Base-by-base conservation (phyloP, 2,329 filamentous ascomycete genomes). In the Pseudocercospora pini-densiflorae region DNA sequence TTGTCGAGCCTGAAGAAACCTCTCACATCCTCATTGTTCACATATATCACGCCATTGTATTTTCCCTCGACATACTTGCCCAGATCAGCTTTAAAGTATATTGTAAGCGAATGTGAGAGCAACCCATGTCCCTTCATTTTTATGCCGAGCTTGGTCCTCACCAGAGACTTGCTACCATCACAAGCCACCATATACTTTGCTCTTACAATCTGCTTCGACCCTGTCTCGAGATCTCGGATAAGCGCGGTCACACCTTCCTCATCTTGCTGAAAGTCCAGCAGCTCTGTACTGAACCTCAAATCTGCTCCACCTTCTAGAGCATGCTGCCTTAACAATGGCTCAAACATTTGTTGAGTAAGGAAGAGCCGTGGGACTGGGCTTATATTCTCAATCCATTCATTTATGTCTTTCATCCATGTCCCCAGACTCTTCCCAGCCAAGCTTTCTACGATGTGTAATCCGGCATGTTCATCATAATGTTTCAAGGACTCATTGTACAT, bases 311-410 rank as follows among this genome's bases (percentile, higher is more conserved):
- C 65, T 6, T 62, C 63, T 12, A 55, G 21, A 19, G 72, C 72
- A n/a, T 67, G 59, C 21, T 64, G 43, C 8, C 70, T 63, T n/a
- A 73, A 62, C 16, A 73, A 59, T 10, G 72, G 70, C 61, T 73
- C 72, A 40, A 73, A 70, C 61, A 70, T 71, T 54, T 73, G 65
- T 59, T 72, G 70, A 8, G 72, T 73, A 29, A 73, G 62, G 64
- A 72, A 73, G 36, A 73, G 54, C 19, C 72, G 43, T 16, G 57
- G 51, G 5, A 67, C 68, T 1, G 72, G 66, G 19, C 62, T 68
- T 16, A 72, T 65, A 16, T 69, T 60, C 19, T 72, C 70, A 19
- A 72, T 65, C 12, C 70, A 68, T 23, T 71, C 63, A 43, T 68
- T 71, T 24, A 71, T 63, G 57, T 71, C 70, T 58, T 68, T 62